Evolutionary conservation across 306 rosid genomes (phyloP).

Genomic region (Cyamopsis tetragonoloba): DNA sequence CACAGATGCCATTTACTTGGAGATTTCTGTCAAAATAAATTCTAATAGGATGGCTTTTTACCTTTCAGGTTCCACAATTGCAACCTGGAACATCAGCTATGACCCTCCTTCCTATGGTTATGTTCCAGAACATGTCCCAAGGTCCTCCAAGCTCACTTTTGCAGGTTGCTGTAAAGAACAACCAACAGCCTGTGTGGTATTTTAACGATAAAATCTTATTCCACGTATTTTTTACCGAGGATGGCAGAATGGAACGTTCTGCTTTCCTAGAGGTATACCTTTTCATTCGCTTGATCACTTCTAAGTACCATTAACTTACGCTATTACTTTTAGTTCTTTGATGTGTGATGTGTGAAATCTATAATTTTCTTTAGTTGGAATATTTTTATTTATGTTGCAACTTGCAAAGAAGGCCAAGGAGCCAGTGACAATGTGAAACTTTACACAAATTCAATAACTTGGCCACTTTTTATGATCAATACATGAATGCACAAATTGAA

Average conservation of each 20-base stretch:
- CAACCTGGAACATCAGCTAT: slow-evolving; percentile 71
- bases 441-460: slow-evolving; percentile 4
- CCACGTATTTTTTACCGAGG: slow-evolving; percentile 80
- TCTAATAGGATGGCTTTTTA: slow-evolving; percentile 18
- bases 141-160: slow-evolving; percentile 91
- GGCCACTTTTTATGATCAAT: neutral
- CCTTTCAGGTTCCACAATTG: slow-evolving; percentile 68
- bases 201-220: slow-evolving; percentile 71
- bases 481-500: slow-evolving; percentile 9
- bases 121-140: slow-evolving; percentile 91
- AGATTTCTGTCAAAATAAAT: slow-evolving; percentile 10
- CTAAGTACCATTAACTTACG: neutral
- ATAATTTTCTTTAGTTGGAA: neutral
- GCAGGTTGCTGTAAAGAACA: slow-evolving; percentile 91
- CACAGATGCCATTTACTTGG: neutral
- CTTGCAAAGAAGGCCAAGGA: neutral
- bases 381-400: neutral
- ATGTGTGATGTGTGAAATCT: neutral
- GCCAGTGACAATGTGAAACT: neutral
- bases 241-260: slow-evolving; percentile 95
- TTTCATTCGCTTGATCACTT: slow-evolving; percentile 10
- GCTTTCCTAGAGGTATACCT: slow-evolving; percentile 79
- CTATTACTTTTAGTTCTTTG: neutral
- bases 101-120: slow-evolving; percentile 86
- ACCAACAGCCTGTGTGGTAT: slow-evolving; percentile 95